Percentiles rank a stretch among this genome's conserved stretches.
These are phyloP conservation scores for Neurospora sublineolata DNA, from an alignment of 495 filamentous ascomycete genomes.

Conservation along the genomic window DNA sequence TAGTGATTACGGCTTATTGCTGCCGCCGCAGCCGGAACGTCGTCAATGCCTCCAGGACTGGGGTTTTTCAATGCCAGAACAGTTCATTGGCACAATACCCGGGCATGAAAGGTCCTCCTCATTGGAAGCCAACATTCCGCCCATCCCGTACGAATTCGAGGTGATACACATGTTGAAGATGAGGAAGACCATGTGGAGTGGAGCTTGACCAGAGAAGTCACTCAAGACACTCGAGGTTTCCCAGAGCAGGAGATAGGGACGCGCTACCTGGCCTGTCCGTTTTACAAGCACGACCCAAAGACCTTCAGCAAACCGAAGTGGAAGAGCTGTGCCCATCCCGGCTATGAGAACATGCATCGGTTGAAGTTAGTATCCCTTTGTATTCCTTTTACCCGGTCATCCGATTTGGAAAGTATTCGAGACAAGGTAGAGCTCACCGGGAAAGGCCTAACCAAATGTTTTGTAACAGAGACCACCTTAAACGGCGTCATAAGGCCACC, in stretches of 20 bases:
- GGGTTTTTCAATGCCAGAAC: not conserved
- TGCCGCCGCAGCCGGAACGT: not conserved
- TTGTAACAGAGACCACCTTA: not conserved
- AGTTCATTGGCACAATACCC: not conserved
- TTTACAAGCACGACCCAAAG: not conserved
- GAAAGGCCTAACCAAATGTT: too few relatives aligned
- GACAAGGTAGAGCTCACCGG: too few relatives aligned
- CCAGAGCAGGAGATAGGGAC: not conserved
- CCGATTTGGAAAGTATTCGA: too few relatives aligned
- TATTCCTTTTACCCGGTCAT: too few relatives aligned
- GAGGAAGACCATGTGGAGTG: not conserved
- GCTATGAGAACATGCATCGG: not conserved
- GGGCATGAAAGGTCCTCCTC: not conserved
- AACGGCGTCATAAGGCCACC: not conserved
- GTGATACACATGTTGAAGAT: not conserved
- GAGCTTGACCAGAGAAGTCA: not conserved
- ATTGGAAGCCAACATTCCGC: not conserved
- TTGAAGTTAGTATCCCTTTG: not conserved
- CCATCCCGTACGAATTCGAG: not conserved
- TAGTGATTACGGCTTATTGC: not conserved
- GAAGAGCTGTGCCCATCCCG: not conserved
- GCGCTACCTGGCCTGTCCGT: not conserved
- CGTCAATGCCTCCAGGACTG: not conserved
- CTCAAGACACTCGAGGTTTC: not conserved
- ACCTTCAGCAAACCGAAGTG: not conserved